Evolutionary conservation across 2,329 filamentous ascomycete species (phyloP).

Genomic region (Chalaropsis thielavioides): DNA sequence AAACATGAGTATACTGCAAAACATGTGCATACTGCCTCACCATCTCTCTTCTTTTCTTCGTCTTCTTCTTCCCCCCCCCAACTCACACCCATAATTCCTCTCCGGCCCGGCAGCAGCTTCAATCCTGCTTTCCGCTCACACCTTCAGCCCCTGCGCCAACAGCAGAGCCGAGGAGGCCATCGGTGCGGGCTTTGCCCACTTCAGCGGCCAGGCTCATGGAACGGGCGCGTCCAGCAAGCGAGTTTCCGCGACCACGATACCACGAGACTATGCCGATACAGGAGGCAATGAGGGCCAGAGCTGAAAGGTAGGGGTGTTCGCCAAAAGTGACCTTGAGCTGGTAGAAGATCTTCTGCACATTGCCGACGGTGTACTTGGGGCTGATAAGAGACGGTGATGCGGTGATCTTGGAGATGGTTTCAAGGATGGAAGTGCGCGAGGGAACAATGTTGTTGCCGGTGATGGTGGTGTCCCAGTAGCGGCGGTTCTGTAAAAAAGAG

Average conservation of each 20-base stretch:
- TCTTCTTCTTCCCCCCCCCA: neutral
- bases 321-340: constrained; percentile 44
- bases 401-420: constrained; percentile 63
- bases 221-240: constrained; percentile 11
- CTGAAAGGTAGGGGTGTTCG: constrained; percentile 44
- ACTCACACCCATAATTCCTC: neutral
- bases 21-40: neutral
- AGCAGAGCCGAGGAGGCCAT: constrained; percentile 6
- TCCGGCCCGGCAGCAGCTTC: neutral
- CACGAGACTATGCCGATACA: constrained; percentile 24
- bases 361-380: constrained; percentile 62
- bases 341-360: constrained; percentile 57
- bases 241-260: constrained; percentile 37
- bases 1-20: neutral
- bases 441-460: constrained; percentile 83
- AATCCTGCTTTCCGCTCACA: constrained; percentile 16
- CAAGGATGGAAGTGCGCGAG: constrained; percentile 77
- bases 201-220: constrained; percentile 15
- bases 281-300: constrained; percentile 34
- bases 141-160: neutral
- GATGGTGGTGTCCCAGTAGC: constrained; percentile 86
- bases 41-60: neutral
- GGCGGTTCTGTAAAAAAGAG: constrained; percentile 49
- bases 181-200: constrained; percentile 13
- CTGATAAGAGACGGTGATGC: constrained; percentile 55